phyloP scores from a whole-genome alignment of 2,329 filamentous ascomycete species.

The Colletotrichum sp. region DNA sequence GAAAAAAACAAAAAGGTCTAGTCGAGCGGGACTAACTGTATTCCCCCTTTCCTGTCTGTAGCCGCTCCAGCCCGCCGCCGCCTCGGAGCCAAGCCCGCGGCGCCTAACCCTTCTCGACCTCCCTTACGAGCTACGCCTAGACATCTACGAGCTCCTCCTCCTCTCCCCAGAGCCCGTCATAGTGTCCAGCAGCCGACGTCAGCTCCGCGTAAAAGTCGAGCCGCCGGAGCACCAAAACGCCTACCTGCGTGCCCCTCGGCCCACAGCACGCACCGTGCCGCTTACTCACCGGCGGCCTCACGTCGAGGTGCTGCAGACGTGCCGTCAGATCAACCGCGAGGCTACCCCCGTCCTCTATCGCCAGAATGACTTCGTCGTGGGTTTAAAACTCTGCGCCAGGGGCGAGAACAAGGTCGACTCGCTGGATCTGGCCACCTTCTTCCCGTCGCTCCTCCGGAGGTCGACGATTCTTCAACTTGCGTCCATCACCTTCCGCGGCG shows the following conservation, averaged over 20 bases:
- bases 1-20: not conserved
- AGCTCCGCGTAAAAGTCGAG: constrained; percentile 11
- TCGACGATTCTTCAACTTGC: constrained; percentile 23
- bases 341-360: constrained; percentile 33
- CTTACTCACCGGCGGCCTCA: constrained; percentile 20
- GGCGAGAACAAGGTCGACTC: not conserved
- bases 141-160: constrained; percentile 31
- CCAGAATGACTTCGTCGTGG: constrained; percentile 31
- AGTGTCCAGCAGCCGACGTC: constrained; percentile 14
- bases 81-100: not conserved
- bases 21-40: not conserved
- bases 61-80: not conserved
- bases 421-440: constrained; percentile 13
- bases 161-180: constrained; percentile 12
- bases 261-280: constrained; percentile 4
- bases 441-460: constrained; percentile 25
- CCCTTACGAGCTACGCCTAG: constrained; percentile 31
- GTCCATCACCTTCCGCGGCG: constrained; percentile 22
- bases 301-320: constrained; percentile 32
- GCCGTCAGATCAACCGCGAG: constrained; percentile 33
- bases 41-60: not conserved
- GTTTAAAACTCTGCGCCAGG: constrained; percentile 16
- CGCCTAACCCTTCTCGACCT: constrained; percentile 26
- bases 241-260: constrained; percentile 5
- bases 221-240: constrained; percentile 9